These are phyloP conservation scores for Oryza glumipatula DNA, from an alignment of 176 grass and related monocot genomes.

Conservation along the genomic window DNA sequence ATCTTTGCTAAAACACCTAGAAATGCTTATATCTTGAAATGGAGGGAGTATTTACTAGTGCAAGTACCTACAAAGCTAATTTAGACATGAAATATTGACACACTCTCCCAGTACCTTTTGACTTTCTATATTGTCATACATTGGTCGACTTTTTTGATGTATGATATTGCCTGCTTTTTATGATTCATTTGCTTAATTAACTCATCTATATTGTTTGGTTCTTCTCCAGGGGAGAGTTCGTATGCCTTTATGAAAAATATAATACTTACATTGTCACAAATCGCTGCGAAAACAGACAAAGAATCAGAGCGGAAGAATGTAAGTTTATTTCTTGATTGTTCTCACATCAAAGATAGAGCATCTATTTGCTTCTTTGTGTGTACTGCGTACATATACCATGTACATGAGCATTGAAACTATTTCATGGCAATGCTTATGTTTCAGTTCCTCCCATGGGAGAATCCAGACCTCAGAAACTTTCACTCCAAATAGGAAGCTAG, in stretches of 20 bases:
- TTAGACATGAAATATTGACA: slow-evolving; percentile 19
- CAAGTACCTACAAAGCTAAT: slow-evolving; percentile 12
- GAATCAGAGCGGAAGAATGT: slow-evolving; percentile 56
- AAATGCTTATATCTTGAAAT: no score
- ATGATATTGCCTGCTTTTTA: slow-evolving; percentile 11
- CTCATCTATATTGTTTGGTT: slow-evolving; percentile 13
- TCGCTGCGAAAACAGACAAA: slow-evolving; percentile 49
- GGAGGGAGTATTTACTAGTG: not conserved
- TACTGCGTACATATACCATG: not conserved
- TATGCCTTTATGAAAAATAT: slow-evolving; percentile 83
- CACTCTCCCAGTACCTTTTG: not conserved
- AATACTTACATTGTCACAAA: slow-evolving; percentile 67
- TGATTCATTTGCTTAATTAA: slow-evolving; percentile 18
- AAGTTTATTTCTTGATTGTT: slow-evolving; percentile 51
- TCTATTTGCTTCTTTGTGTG: slow-evolving; percentile 16
- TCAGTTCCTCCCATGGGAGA: not conserved
- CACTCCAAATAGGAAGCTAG: not conserved
- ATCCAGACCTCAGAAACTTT: not conserved
- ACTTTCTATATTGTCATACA: slow-evolving; percentile 8
- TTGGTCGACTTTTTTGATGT: slow-evolving; percentile 14
- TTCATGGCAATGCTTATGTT: not conserved
- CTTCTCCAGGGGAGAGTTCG: slow-evolving; percentile 61
- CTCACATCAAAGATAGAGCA: not conserved
- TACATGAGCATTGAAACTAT: not conserved
- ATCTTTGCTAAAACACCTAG: no score